Conservation (phyloP, 306 rosid species). For the Arachis hypogaea region DNA sequence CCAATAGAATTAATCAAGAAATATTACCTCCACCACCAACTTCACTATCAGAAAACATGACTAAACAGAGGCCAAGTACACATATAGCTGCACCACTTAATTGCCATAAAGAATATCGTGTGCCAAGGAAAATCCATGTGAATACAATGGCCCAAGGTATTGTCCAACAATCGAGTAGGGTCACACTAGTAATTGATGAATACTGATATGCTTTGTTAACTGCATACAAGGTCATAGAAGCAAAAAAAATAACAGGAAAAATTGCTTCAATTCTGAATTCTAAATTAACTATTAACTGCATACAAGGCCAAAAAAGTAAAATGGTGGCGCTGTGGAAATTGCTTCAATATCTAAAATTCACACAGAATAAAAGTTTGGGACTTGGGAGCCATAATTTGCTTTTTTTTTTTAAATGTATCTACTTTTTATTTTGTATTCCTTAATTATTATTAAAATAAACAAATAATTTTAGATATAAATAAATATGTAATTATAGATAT, state of each 20-base stretch:
- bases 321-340: too few relatives aligned
- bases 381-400: too few relatives aligned
- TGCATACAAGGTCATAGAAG: constrained; percentile 41
- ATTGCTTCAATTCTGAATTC: background rate
- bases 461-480: too few relatives aligned
- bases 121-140: constrained; percentile 63
- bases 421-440: too few relatives aligned
- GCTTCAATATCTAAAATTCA: too few relatives aligned
- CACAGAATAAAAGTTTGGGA: too few relatives aligned
- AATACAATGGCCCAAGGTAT: constrained; percentile 66
- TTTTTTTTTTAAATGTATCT: too few relatives aligned
- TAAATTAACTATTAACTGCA: background rate
- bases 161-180: constrained; percentile 68
- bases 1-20: background rate
- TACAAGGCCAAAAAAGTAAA: too few relatives aligned
- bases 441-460: too few relatives aligned
- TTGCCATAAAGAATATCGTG: constrained; percentile 67
- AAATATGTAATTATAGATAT: too few relatives aligned
- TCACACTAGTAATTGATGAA: constrained; percentile 70
- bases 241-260: background rate
- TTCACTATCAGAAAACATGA: constrained; percentile 67
- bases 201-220: constrained; percentile 72
- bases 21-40: constrained; percentile 59
- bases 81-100: constrained; percentile 58
- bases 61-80: constrained; percentile 66